Percentiles rank a stretch among this genome's conserved stretches.
Conservation (phyloP, 108 stramenopile genomes). For the Pseudonitzschia multistriata region DNA sequence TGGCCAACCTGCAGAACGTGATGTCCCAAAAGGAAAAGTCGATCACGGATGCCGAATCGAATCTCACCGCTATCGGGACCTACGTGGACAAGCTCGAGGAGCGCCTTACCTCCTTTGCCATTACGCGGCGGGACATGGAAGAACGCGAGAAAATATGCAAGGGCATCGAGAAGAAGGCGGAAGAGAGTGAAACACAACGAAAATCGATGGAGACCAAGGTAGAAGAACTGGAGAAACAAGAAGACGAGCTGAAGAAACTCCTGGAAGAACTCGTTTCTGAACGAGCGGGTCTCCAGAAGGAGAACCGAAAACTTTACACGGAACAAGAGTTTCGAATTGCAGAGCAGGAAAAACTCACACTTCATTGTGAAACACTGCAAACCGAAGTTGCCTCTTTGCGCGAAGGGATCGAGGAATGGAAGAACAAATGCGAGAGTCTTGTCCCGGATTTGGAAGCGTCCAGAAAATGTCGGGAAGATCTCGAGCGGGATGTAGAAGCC, state of each 20-base stretch:
- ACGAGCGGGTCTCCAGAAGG: slow-evolving; percentile 46
- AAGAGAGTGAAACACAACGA: slow-evolving; percentile 32
- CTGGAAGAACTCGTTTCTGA: slow-evolving; percentile 66
- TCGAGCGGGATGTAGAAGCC: slow-evolving; percentile 33
- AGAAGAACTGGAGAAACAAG: slow-evolving; percentile 40
- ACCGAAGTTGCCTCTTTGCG: slow-evolving; percentile 11
- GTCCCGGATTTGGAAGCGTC: slow-evolving; percentile 39
- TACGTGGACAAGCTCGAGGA: slow-evolving; percentile 81
- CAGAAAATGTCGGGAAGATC: slow-evolving; percentile 26
- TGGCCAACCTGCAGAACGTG: slow-evolving; percentile 21
- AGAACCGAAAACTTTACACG: slow-evolving; percentile 45
- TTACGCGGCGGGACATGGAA: slow-evolving; percentile 73
- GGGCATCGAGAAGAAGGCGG: slow-evolving; percentile 43
- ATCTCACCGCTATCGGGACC: slow-evolving; percentile 58
- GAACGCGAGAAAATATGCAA: slow-evolving; percentile 63
- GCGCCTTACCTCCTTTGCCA: slow-evolving; percentile 68
- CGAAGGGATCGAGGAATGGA: slow-evolving; percentile 22
- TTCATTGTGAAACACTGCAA: slow-evolving; percentile 22
- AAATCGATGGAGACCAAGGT: slow-evolving; percentile 37
- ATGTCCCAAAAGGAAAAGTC: slow-evolving; percentile 34
- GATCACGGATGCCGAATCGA: slow-evolving; percentile 60
- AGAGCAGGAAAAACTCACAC: slow-evolving; percentile 40
- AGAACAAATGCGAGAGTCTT: slow-evolving; percentile 16
- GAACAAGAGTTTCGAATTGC: slow-evolving; percentile 39
- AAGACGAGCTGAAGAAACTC: slow-evolving; percentile 58